These are phyloP conservation scores for Nemania sp. DNA, from an alignment of 2,329 filamentous ascomycete species.

Conservation along the genomic window DNA sequence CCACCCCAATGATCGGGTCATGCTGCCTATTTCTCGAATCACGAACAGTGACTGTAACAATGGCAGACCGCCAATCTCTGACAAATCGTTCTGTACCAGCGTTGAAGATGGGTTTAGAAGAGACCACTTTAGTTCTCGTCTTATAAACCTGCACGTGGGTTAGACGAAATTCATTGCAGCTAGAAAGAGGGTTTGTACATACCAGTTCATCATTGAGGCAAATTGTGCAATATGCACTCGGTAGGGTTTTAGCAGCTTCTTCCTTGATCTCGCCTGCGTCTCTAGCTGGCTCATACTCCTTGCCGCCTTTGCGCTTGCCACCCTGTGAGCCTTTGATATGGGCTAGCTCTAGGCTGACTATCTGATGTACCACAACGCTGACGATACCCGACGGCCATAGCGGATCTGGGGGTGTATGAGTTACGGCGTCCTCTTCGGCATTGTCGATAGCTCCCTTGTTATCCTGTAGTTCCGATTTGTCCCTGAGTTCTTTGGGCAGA, in stretches of 20 bases:
- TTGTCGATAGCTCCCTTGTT: conserved; percentile 80
- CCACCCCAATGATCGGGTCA: conserved; percentile 90
- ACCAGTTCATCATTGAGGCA: conserved; percentile 83
- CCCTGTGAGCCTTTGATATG: conserved; percentile 80
- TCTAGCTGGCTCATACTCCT: conserved; percentile 86
- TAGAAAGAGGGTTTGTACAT: conserved; percentile 29
- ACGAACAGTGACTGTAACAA: conserved; percentile 85
- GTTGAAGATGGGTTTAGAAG: conserved; percentile 95
- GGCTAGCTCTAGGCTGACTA: conserved; percentile 90
- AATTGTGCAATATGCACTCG: conserved; percentile 93
- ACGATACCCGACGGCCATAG: conserved; percentile 92
- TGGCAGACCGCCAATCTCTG: conserved; percentile 86
- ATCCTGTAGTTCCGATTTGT: conserved; percentile 80
- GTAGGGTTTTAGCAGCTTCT: conserved; percentile 77
- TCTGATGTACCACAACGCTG: conserved; percentile 87
- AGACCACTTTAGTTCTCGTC: conserved; percentile 92
- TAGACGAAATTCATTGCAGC: conserved; percentile 21
- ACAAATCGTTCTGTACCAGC: conserved; percentile 92
- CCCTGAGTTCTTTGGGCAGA: conserved; percentile 73
- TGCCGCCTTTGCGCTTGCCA: conserved; percentile 76
- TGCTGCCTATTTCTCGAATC: conserved; percentile 90
- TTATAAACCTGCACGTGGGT: conserved; percentile 67
- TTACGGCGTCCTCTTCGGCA: conserved; percentile 79
- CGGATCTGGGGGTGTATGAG: conserved; percentile 91
- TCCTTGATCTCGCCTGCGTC: conserved; percentile 84